Conservation (phyloP, 148 eudicot species). For the Chenopodium berlandieri region DNA sequence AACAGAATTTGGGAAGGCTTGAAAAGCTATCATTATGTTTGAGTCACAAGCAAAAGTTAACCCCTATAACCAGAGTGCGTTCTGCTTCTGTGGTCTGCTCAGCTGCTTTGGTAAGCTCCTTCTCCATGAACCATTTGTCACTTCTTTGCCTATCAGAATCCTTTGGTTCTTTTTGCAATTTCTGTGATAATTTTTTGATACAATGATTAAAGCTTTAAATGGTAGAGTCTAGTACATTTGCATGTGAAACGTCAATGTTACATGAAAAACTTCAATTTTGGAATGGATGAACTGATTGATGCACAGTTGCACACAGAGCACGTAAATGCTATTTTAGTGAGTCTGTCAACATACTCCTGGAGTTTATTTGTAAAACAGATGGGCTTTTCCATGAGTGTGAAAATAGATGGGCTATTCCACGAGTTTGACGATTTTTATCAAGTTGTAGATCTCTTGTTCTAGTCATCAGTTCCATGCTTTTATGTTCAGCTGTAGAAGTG, state of each 20-base stretch:
- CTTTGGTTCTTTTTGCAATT: not conserved
- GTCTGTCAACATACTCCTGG: not conserved
- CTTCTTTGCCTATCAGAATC: not conserved
- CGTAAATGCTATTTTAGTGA: too few relatives aligned
- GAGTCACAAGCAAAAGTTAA: conserved; percentile 14
- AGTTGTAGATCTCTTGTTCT: not conserved
- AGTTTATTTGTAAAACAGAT: not conserved
- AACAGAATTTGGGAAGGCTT: conserved; percentile 14
- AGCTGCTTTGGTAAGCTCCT: conserved; percentile 33
- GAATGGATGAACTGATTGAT: too few relatives aligned
- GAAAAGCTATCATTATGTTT: conserved; percentile 21
- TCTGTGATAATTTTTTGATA: not conserved
- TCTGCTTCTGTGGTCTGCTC: conserved; percentile 29
- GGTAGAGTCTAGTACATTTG: not conserved
- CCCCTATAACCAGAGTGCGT: conserved; percentile 9
- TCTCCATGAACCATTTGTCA: not conserved
- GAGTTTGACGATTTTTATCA: not conserved
- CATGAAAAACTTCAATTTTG: too few relatives aligned
- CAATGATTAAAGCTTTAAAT: not conserved
- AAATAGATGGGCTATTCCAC: not conserved
- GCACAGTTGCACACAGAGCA: too few relatives aligned
- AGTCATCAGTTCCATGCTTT: not conserved
- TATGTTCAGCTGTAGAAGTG: not conserved
- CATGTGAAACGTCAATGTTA: too few relatives aligned
- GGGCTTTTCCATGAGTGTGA: too few relatives aligned